Conservation (phyloP, 1,139 yeast genomes). For the Suhomyces yuchorum region DNA sequence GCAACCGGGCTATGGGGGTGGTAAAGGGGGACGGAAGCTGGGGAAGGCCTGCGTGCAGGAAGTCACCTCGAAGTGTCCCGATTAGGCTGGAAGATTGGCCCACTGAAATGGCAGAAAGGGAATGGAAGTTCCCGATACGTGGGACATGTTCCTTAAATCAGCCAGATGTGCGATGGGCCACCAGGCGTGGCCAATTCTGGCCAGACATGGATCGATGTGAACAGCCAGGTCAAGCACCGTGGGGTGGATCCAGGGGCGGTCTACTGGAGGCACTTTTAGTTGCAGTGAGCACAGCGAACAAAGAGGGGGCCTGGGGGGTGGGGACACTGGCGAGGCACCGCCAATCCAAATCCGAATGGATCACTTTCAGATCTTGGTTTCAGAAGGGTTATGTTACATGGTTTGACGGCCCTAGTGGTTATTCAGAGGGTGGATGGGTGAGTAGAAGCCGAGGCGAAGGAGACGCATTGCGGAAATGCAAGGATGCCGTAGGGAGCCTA, state of each 20-base stretch:
- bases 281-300: not conserved
- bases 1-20: conserved; percentile 5
- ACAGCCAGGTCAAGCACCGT: too few relatives aligned
- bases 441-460: not conserved
- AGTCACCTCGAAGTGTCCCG: not conserved
- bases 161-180: not conserved
- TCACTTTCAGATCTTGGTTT: not conserved
- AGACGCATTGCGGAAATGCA: too few relatives aligned
- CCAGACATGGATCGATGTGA: not conserved
- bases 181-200: not conserved
- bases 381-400: not conserved
- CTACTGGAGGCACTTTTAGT: not conserved
- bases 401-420: not conserved
- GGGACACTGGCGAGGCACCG: not conserved
- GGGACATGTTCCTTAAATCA: not conserved
- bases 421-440: not conserved
- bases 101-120: not conserved
- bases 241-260: too few relatives aligned
- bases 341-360: not conserved
- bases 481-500: too few relatives aligned
- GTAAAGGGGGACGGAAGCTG: conserved; percentile 8
- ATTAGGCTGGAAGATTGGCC: not conserved
- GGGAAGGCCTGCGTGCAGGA: conserved; percentile 10
- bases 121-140: not conserved
- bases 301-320: not conserved